A percentile compares a stretch with the other conserved stretches of the same genome.
Conservation (phyloP, 176 grass and related monocot species). For the bread wheat (Triticum aestivum) region DNA sequence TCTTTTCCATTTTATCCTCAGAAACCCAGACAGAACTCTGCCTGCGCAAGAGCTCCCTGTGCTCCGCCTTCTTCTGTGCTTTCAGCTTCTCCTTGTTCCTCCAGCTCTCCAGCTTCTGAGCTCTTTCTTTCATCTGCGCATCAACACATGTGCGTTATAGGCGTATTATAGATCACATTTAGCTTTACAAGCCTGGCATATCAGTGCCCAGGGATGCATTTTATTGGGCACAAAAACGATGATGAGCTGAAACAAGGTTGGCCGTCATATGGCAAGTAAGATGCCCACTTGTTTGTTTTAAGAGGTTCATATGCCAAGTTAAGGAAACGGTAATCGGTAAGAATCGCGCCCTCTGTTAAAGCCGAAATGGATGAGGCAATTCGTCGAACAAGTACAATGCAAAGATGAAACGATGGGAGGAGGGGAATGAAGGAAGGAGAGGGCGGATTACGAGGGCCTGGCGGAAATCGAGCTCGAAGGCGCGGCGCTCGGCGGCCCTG, state of each 20-base stretch:
- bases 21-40: slow-evolving; percentile 69
- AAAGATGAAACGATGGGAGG: background rate
- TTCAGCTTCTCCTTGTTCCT: slow-evolving; percentile 61
- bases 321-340: background rate
- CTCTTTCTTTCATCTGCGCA: slow-evolving; percentile 86
- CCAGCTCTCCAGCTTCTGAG: slow-evolving; percentile 77
- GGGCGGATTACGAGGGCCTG: slow-evolving; percentile 53
- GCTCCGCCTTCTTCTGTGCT: slow-evolving; percentile 47
- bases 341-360: background rate
- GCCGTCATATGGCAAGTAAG: background rate
- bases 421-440: background rate
- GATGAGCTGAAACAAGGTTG: background rate
- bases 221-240: background rate
- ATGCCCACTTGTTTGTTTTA: background rate
- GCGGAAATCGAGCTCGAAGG: slow-evolving; percentile 73
- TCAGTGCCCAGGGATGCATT: background rate
- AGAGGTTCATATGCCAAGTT: background rate
- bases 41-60: slow-evolving; percentile 57
- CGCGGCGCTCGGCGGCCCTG: slow-evolving; percentile 61
- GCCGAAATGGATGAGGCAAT: background rate
- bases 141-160: slow-evolving; percentile 5
- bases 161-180: background rate
- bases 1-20: slow-evolving; percentile 49
- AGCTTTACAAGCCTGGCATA: background rate
- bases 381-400: background rate